phyloP scores from a whole-genome alignment of 2,329 filamentous ascomycete species.

The Ascochyta lentis region DNA sequence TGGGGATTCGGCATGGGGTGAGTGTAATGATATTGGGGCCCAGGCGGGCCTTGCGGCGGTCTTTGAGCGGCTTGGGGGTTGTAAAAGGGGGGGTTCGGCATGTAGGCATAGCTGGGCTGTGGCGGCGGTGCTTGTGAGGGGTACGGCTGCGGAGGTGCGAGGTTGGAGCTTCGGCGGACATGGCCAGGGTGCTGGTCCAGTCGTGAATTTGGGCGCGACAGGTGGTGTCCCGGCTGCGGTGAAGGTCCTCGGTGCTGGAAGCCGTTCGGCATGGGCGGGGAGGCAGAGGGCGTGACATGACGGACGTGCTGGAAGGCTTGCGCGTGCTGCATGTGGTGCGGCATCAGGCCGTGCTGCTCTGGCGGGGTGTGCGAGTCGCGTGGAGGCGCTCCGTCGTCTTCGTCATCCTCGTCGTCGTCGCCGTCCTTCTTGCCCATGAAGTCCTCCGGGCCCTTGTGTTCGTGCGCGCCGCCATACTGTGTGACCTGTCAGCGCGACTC shows the following conservation, averaged over 20 bases:
- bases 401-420: slow-evolving; percentile 84
- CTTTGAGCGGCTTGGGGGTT: slow-evolving; percentile 65
- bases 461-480: slow-evolving; percentile 89
- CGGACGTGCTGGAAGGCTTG: slow-evolving; percentile 79
- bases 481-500: slow-evolving; percentile 28
- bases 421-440: slow-evolving; percentile 78
- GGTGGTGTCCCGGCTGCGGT: slow-evolving; percentile 70
- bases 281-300: slow-evolving; percentile 82
- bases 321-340: slow-evolving; percentile 58
- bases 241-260: slow-evolving; percentile 79
- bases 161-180: slow-evolving; percentile 75
- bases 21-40: slow-evolving; percentile 54
- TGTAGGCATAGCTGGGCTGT: slow-evolving; percentile 77
- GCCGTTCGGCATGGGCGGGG: slow-evolving; percentile 81
- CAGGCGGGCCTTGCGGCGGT: slow-evolving; percentile 47
- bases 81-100: slow-evolving; percentile 86
- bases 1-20: slow-evolving; percentile 57
- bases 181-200: slow-evolving; percentile 78
- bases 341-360: slow-evolving; percentile 61
- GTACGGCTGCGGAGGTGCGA: slow-evolving; percentile 70
- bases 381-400: slow-evolving; percentile 73
- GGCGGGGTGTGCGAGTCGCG: slow-evolving; percentile 71
- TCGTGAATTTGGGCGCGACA: slow-evolving; percentile 62
- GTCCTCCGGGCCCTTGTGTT: slow-evolving; percentile 94
- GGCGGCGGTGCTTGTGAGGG: slow-evolving; percentile 67